A percentile compares a stretch with the other conserved stretches of the same genome.
Evolutionary conservation across 2,329 filamentous ascomycete genomes (phyloP).

Genomic region (Aspergillus versicolor): DNA sequence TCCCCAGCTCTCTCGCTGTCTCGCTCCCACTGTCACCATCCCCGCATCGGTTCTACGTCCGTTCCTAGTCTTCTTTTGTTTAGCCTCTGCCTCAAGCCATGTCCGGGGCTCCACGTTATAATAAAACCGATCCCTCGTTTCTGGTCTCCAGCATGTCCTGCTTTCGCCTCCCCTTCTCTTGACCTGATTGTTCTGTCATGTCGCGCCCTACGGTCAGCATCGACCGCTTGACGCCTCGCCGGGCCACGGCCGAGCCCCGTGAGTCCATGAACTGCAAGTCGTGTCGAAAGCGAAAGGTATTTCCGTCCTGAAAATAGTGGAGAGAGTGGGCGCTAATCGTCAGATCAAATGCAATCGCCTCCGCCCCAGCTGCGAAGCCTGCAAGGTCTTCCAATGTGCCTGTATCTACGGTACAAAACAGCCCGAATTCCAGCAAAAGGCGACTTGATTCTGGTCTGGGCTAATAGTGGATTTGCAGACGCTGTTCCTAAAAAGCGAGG

Average conservation of each 20-base stretch:
- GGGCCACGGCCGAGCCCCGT: slow-evolving; percentile 71
- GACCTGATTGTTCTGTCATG: slow-evolving; percentile 42
- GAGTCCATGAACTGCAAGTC: slow-evolving; percentile 97
- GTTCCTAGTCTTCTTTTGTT: neutral
- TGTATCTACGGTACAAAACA: slow-evolving; percentile 73
- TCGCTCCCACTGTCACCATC: slow-evolving; percentile 3
- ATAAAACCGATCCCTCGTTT: slow-evolving; percentile 10
- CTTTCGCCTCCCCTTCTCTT: too few species aligned
- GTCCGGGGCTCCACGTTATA: slow-evolving; percentile 11
- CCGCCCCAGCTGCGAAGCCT: slow-evolving; percentile 82
- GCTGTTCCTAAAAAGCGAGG: slow-evolving; percentile 87
- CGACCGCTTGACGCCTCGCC: slow-evolving; percentile 70
- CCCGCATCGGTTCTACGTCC: slow-evolving; percentile 19
- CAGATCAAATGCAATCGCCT: slow-evolving; percentile 91
- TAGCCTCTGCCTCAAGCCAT: neutral
- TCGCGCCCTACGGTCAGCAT: slow-evolving; percentile 77
- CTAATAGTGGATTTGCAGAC: slow-evolving; percentile 46
- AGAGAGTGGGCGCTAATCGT: neutral
- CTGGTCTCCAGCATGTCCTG: too few species aligned
- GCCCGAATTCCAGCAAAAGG: neutral
- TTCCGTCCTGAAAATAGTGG: neutral
- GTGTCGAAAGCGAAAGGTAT: slow-evolving; percentile 85
- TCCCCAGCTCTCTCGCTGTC: neutral
- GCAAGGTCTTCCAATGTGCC: slow-evolving; percentile 82
- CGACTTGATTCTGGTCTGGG: neutral